Evolutionary conservation across 2,329 filamentous ascomycete genomes (phyloP).

Genomic region (Colletotrichum ledebouriae): DNA sequence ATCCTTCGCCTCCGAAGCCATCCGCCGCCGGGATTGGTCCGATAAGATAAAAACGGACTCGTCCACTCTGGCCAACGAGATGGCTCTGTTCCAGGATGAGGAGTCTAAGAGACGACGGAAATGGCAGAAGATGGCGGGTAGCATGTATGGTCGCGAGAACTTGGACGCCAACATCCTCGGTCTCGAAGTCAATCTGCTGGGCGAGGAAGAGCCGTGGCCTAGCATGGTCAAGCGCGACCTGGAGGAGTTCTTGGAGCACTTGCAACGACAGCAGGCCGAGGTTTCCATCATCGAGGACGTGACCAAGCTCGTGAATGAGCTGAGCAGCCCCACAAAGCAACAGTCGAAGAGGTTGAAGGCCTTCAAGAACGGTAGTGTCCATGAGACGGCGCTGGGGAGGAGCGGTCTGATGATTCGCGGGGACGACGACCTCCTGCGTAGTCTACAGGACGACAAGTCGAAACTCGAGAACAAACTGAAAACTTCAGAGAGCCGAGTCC

Average conservation of each 20-base stretch:
- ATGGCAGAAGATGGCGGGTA: slow-evolving; percentile 89
- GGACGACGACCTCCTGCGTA: slow-evolving; percentile 84
- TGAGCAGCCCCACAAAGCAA: slow-evolving; percentile 86
- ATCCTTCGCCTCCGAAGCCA: slow-evolving; percentile 86
- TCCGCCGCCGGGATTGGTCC: slow-evolving; percentile 89
- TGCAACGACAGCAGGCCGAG: slow-evolving; percentile 77
- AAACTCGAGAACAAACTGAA: slow-evolving; percentile 80
- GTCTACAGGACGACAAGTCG: slow-evolving; percentile 85
- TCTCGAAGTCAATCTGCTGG: slow-evolving; percentile 87
- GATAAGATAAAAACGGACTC: slow-evolving; percentile 93
- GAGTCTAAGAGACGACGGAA: slow-evolving; percentile 89
- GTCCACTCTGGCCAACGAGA: slow-evolving; percentile 88
- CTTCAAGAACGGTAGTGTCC: slow-evolving; percentile 96
- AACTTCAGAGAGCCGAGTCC: slow-evolving; percentile 89
- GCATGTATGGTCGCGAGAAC: slow-evolving; percentile 75
- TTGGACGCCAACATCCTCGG: slow-evolving; percentile 78
- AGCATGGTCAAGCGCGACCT: slow-evolving; percentile 81
- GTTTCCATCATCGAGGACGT: slow-evolving; percentile 78
- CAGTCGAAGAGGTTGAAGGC: slow-evolving; percentile 89
- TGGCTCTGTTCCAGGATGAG: slow-evolving; percentile 92
- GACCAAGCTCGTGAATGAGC: slow-evolving; percentile 80
- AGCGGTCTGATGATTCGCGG: slow-evolving; percentile 87
- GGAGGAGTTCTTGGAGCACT: slow-evolving; percentile 75
- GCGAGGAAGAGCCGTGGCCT: slow-evolving; percentile 87
- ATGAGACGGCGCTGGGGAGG: slow-evolving; percentile 89